Evolutionary conservation across 345 rosid genomes (phyloP).

Genomic region (Eucalyptus marginata): DNA sequence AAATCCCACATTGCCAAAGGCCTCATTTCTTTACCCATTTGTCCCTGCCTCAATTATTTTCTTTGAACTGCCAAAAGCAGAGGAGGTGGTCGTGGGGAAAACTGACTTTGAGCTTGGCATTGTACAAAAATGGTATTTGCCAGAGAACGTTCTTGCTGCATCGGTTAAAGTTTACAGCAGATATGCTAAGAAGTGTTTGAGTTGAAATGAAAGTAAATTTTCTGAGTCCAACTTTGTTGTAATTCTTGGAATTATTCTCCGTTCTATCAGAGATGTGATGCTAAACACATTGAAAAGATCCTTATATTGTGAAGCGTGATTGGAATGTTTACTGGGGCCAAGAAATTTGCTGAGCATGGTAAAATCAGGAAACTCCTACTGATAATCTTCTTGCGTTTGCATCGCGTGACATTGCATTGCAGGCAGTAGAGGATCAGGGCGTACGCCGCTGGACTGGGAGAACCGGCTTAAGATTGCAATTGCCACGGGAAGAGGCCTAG

Average conservation of each 20-base stretch:
- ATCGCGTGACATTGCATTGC: background rate
- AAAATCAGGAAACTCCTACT: background rate
- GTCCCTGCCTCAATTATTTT: background rate
- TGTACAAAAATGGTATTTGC: background rate
- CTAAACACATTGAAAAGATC: background rate
- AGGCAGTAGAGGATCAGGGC: slow-evolving; percentile 93
- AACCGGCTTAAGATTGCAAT: slow-evolving; percentile 66
- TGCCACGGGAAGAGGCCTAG: slow-evolving; percentile 64
- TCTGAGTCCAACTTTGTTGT: background rate
- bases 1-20: background rate
- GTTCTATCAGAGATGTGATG: background rate
- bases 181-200: background rate
- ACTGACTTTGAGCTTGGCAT: background rate
- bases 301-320: background rate
- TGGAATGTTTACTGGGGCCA: background rate
- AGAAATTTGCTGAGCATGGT: background rate
- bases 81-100: background rate
- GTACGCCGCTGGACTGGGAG: slow-evolving; percentile 93
- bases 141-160: background rate
- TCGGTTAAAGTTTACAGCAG: background rate
- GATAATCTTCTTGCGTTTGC: background rate
- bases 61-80: background rate
- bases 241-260: background rate
- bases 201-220: background rate
- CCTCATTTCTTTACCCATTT: background rate